A percentile compares a stretch with the other conserved stretches of the same genome.
Conservation (phyloP, 768 basidiomycete species). For the Hericium coralloides region DNA sequence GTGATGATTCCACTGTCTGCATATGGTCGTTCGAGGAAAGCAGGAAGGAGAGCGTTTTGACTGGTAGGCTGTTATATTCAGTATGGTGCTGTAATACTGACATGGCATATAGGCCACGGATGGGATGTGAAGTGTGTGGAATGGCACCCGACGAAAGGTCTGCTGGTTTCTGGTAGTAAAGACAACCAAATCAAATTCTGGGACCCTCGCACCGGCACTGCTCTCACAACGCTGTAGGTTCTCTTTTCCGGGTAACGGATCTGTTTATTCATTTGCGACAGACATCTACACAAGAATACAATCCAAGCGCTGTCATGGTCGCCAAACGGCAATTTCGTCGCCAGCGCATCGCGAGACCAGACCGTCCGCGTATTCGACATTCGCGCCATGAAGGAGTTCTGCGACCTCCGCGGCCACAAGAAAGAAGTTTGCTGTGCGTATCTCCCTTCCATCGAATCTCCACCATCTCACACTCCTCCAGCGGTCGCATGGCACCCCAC, state of each 20-base stretch:
- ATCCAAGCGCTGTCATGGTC: conserved; percentile 92
- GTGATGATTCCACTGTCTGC: conserved; percentile 90
- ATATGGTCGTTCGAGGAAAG: conserved; percentile 95
- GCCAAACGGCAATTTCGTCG: conserved; percentile 88
- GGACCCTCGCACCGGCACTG: conserved; percentile 92
- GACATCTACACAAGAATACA: conserved; percentile 96
- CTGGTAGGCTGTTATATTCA: conserved; percentile 37
- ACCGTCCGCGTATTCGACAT: conserved; percentile 96
- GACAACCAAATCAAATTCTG: conserved; percentile 99
- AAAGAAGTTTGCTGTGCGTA: conserved; percentile 94
- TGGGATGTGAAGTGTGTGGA: conserved; percentile 99
- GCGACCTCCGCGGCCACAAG: conserved; percentile 89
- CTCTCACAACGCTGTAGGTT: conserved; percentile 80
- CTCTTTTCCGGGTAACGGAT: background rate
- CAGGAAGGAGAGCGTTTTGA: conserved; percentile 78
- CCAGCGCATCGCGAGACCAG: conserved; percentile 92
- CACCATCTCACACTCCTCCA: conserved; percentile 19
- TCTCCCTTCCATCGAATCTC: background rate
- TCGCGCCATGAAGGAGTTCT: conserved; percentile 93
- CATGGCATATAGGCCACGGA: conserved; percentile 66
- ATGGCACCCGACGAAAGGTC: conserved; percentile 97
- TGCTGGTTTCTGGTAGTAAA: conserved; percentile 92
- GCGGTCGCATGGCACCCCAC: conserved; percentile 95
- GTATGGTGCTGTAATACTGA: background rate
- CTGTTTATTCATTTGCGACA: conserved; percentile 20